Conservation (phyloP, 2,329 filamentous ascomycete genomes). For the Diplodia corticola region DNA sequence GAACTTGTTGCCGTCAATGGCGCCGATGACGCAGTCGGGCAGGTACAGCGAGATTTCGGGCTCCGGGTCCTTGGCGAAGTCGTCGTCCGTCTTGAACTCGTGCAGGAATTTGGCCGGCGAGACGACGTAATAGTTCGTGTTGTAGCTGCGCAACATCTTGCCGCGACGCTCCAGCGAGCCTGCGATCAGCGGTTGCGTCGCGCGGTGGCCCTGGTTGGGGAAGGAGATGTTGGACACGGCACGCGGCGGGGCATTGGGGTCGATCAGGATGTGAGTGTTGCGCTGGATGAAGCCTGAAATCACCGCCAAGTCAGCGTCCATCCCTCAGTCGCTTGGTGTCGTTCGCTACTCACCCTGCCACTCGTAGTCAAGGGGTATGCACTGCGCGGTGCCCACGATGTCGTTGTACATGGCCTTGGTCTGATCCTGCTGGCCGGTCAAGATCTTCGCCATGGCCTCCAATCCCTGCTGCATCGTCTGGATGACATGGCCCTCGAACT, state of each 20-base stretch:
- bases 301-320: background rate
- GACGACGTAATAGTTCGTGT: constrained; percentile 83
- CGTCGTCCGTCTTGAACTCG: constrained; percentile 93
- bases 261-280: constrained; percentile 70
- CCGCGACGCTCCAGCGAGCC: constrained; percentile 89
- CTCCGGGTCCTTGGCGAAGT: constrained; percentile 67
- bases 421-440: constrained; percentile 78
- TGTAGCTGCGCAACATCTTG: constrained; percentile 79
- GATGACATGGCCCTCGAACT: constrained; percentile 85
- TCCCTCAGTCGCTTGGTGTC: background rate
- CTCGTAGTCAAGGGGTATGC: constrained; percentile 81
- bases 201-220: constrained; percentile 81
- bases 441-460: constrained; percentile 78
- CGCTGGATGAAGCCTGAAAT: constrained; percentile 65
- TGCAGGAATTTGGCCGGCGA: constrained; percentile 87
- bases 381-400: constrained; percentile 74
- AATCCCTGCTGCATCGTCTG: constrained; percentile 79
- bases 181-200: constrained; percentile 82
- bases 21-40: constrained; percentile 81
- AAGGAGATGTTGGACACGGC: constrained; percentile 74
- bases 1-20: constrained; percentile 77
- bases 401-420: constrained; percentile 79
- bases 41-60: constrained; percentile 91
- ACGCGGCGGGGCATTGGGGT: constrained; percentile 73
- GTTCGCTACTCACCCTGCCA: constrained; percentile 62